Conservation (phyloP, 208 protist species). For the Trichomonas gallinae region DNA sequence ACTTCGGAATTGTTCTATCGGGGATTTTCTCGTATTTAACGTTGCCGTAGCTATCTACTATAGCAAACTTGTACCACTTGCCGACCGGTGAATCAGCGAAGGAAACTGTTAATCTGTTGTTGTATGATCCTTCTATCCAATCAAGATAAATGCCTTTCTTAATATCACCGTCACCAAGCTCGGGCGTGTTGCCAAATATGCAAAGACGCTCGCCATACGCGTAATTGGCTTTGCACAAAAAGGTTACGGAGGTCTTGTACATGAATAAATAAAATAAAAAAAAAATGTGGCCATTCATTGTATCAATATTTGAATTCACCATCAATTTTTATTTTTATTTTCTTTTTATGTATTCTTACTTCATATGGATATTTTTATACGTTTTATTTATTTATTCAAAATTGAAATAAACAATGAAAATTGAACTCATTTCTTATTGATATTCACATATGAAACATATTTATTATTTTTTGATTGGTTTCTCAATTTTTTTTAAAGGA, state of each 20-base stretch:
- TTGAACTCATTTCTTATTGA: no score
- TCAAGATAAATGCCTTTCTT: not conserved
- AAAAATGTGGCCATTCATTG: not conserved
- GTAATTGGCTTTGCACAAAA: not conserved
- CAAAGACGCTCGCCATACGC: not conserved
- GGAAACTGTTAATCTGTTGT: not conserved
- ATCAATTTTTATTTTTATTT: not conserved
- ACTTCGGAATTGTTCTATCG: not conserved
- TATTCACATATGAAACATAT: no score
- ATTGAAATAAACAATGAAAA: no score
- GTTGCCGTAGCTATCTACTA: not conserved
- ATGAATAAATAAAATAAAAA: not conserved
- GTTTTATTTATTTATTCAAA: no score
- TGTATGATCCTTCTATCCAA: not conserved
- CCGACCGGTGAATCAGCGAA: not conserved
- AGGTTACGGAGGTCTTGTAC: not conserved
- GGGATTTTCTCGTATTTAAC: not conserved
- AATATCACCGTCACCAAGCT: not conserved
- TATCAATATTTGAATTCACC: not conserved
- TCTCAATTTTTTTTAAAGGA: no score
- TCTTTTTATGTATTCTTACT: no score
- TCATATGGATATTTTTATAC: no score
- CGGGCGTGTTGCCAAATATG: not conserved
- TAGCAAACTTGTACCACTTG: not conserved
- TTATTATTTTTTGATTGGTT: no score